Evolutionary conservation across 2,329 filamentous ascomycete genomes (phyloP).

Genomic region (Aspergillus persii): DNA sequence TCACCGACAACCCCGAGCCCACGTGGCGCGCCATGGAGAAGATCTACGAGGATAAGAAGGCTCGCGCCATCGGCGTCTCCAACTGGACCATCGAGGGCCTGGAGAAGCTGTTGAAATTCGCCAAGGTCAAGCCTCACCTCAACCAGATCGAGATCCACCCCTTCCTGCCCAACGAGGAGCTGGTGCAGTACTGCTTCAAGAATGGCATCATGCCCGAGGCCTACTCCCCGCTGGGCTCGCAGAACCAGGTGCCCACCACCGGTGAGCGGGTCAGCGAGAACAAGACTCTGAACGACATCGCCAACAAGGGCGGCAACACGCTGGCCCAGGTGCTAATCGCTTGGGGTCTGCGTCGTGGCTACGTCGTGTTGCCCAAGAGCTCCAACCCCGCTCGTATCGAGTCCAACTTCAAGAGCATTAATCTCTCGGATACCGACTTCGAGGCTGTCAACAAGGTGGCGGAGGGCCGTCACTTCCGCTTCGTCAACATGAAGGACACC

Average conservation of each 20-base stretch:
- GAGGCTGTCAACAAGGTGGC: conserved; percentile 63
- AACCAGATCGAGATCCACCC: conserved; percentile 50
- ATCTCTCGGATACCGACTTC: conserved; percentile 58
- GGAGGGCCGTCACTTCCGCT: conserved; percentile 64
- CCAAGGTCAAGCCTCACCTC: conserved; percentile 43
- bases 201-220: conserved; percentile 42
- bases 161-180: conserved; percentile 47
- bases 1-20: conserved; percentile 62
- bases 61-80: conserved; percentile 71
- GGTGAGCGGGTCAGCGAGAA: conserved; percentile 65
- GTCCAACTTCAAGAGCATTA: conserved; percentile 65
- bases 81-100: conserved; percentile 64
- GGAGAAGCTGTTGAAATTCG: conserved; percentile 44
- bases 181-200: conserved; percentile 43
- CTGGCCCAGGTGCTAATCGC: conserved; percentile 62
- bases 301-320: conserved; percentile 56
- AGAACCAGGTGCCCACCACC: conserved; percentile 67
- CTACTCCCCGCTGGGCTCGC: conserved; percentile 55
- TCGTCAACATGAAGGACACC: conserved; percentile 80
- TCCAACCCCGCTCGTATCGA: conserved; percentile 64
- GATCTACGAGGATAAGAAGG: conserved; percentile 58
- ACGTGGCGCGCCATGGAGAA: conserved; percentile 69
- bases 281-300: conserved; percentile 57
- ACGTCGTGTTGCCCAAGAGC: conserved; percentile 68
- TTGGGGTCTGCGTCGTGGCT: conserved; percentile 66